Evolutionary conservation across 2,329 filamentous ascomycete species (phyloP), one percentile per base, ranked within the genome.

Genomic region (Fusarium poae): DNA sequence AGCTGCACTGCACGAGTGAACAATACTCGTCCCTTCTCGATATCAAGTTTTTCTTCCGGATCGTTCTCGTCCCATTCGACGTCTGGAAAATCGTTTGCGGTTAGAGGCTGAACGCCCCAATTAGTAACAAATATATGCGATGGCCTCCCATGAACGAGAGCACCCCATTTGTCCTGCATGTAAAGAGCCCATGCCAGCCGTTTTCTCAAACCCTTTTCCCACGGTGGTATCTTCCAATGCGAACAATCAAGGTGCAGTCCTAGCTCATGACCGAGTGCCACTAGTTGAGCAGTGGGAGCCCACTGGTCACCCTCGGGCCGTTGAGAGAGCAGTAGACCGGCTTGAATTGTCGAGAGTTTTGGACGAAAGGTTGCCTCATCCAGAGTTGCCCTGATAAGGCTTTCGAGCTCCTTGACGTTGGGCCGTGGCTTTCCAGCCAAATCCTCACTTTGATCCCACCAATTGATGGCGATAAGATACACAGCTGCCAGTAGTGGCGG

Each of bases 81-180:
- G 62, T 94, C 92, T 25, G 90, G 88, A 72, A 94, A 94, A 77
- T 94, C 92, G 59, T 89, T 87, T 45, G 84, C 79, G 6, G 82
- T 84, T n/a, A 93, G 85, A 9, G 83, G 77, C 60, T 85, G 84
- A 8, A 97, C 93, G 3, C 90, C 93, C 93, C 93, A 97, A 77
- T 97, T 88, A 46, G 84, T 81, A 21, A 82, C 78, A 68, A 87
- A 86, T 40, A 89, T 87, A 70, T 97, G 93, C 6, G 93, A 96
- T 1, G 93, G 94, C 13, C 93, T 89, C 46, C 93, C 93, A 74
- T 97, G 92, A 25, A 96, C 90, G 21, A 97, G 83, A 3, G 93
- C 90, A 18, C 92, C 92, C 94, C 94, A 97, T 79, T 86, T 97
- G 79, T 97, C 94, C 80, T 97, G 93, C 91, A 97, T 95, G 77